Percentiles rank a stretch among this genome's conserved stretches.
These are phyloP conservation scores for Poa pratensis DNA, from an alignment of 176 grass and related monocot genomes.

Conservation along the genomic window DNA sequence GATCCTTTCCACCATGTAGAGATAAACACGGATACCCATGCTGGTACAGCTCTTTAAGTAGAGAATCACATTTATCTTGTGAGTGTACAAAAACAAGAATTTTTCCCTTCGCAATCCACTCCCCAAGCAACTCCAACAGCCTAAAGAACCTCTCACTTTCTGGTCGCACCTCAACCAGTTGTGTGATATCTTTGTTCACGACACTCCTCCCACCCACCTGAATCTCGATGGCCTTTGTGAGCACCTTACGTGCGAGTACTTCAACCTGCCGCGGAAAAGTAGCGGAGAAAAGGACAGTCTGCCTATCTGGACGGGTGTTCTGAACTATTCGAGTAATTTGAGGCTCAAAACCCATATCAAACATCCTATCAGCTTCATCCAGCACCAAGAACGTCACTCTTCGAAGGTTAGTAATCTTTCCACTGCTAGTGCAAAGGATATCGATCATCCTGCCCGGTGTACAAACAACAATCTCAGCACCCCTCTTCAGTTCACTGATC, in stretches of 20 bases:
- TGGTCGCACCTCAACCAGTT: conserved; percentile 82
- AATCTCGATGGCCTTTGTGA: conserved; percentile 85
- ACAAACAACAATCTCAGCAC: conserved; percentile 90
- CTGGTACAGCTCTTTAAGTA: conserved; percentile 85
- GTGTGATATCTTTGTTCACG: conserved; percentile 90
- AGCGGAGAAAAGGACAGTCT: conserved; percentile 92
- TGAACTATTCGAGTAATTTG: conserved; percentile 88
- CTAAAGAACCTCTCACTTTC: conserved; percentile 77
- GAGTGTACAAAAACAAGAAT: conserved; percentile 97
- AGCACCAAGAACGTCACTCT: conserved; percentile 92
- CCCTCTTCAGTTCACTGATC: conserved; percentile 93
- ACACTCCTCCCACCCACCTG: conserved; percentile 96
- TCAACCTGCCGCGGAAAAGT: conserved; percentile 95
- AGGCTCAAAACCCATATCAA: conserved; percentile 97
- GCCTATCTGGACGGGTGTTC: conserved; percentile 80
- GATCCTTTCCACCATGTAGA: conserved; percentile 90
- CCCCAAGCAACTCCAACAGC: conserved; percentile 83
- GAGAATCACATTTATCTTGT: conserved; percentile 95
- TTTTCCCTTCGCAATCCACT: conserved; percentile 91
- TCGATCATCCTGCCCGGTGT: conserved; percentile 97
- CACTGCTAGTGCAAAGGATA: conserved; percentile 85
- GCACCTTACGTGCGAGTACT: conserved; percentile 79
- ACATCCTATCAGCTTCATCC: conserved; percentile 99
- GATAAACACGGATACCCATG: conserved; percentile 92
- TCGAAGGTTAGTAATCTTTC: conserved; percentile 95